phyloP scores from a whole-genome alignment of 1,139 yeast genomes.

The Taiozyma sp. region DNA sequence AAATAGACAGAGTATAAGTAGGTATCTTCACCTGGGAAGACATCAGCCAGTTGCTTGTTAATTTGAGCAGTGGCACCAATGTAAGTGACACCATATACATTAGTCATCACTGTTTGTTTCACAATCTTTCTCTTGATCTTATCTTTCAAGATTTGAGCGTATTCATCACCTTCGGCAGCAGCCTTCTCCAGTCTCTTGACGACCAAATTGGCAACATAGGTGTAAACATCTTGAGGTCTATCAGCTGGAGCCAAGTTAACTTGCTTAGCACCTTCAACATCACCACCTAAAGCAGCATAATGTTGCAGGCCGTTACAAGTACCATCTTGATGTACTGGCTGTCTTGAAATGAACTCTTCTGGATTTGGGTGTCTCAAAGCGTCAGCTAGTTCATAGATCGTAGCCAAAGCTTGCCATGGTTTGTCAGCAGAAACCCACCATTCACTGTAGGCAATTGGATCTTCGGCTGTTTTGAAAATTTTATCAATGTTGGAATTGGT shows the following conservation, averaged over 20 bases:
- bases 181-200: conserved; percentile 50
- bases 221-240: conserved; percentile 87
- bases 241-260: conserved; percentile 82
- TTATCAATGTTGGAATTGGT: conserved; percentile 63
- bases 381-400: conserved; percentile 71
- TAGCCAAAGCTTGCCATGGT: conserved; percentile 93
- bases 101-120: conserved; percentile 97
- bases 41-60: conserved; percentile 50
- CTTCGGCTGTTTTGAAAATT: conserved; percentile 58
- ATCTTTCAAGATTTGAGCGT: conserved; percentile 37
- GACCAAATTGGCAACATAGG: conserved; percentile 76
- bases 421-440: conserved; percentile 91
- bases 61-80: conserved; percentile 92
- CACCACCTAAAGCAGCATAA: conserved; percentile 98
- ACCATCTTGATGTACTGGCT: conserved; percentile 97
- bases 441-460: conserved; percentile 55
- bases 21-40: conserved; percentile 34
- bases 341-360: conserved; percentile 63
- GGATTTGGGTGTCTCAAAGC: conserved; percentile 76
- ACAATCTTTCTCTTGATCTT: conserved; percentile 81
- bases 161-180: conserved; percentile 46
- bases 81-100: conserved; percentile 95
- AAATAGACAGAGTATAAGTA: conserved; percentile 54
- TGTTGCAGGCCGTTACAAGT: conserved; percentile 97
- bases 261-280: conserved; percentile 87